Conservation (phyloP, 2,329 filamentous ascomycete genomes). For the Diaporthe vaccinii region DNA sequence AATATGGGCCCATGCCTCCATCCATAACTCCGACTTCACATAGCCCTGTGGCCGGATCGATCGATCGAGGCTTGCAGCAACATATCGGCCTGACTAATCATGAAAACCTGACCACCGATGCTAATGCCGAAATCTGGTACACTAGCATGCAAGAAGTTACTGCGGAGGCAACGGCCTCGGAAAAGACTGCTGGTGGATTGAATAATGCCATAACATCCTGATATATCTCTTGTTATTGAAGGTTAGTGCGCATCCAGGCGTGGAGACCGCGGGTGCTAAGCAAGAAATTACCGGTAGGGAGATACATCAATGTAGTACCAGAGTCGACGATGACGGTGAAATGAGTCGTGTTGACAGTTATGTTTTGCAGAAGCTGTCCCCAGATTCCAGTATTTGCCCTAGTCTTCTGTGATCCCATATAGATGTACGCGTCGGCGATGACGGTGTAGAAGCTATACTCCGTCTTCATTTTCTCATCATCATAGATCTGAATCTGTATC, state of each 20-base stretch:
- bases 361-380: conserved; percentile 4
- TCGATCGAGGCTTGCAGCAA: conserved; percentile 18
- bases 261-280: background rate
- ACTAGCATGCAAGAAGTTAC: conserved; percentile 48
- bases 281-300: conserved; percentile 45
- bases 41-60: background rate
- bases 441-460: conserved; percentile 48
- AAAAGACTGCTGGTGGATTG: conserved; percentile 45
- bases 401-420: conserved; percentile 40
- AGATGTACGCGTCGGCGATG: conserved; percentile 46
- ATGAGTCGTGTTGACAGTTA: conserved; percentile 45
- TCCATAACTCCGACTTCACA: conserved; percentile 30
- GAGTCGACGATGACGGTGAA: conserved; percentile 47
- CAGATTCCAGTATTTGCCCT: conserved; percentile 17
- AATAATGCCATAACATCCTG: conserved; percentile 44
- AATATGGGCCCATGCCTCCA: conserved; percentile 27
- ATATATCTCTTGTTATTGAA: conserved; percentile 43
- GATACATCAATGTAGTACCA: conserved; percentile 46
- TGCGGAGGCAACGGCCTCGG: conserved; percentile 42
- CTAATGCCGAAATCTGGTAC: conserved; percentile 36
- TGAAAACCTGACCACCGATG: conserved; percentile 32
- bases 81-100: conserved; percentile 35
- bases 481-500: conserved; percentile 36
- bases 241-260: background rate
- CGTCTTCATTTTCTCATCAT: conserved; percentile 24